Conservation (phyloP, 345 rosid species). For the thale cress (Arabidopsis thaliana) region DNA sequence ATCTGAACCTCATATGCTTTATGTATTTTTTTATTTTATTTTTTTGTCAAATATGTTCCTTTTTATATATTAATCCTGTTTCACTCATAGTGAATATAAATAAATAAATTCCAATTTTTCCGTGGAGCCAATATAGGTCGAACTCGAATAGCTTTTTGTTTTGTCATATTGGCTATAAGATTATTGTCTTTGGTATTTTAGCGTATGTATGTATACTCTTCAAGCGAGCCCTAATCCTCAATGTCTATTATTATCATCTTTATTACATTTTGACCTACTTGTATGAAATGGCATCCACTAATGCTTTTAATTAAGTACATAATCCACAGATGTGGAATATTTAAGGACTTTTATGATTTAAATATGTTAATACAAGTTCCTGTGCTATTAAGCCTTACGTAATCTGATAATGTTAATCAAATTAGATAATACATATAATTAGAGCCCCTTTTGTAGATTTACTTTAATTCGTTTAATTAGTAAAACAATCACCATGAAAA, state of each 20-base stretch:
- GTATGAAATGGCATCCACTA: not conserved
- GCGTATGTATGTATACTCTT: slow-evolving; percentile 2
- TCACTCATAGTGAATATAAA: not conserved
- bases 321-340: not conserved
- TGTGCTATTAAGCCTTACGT: not conserved
- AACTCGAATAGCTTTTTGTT: slow-evolving; percentile 27
- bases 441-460: not conserved
- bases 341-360: slow-evolving; percentile 17
- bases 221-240: slow-evolving; percentile 28
- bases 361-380: not conserved
- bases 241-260: not conserved
- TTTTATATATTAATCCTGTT: slow-evolving; percentile 2
- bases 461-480: not conserved
- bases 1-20: slow-evolving; percentile 42
- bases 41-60: slow-evolving; percentile 18
- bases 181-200: slow-evolving; percentile 7
- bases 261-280: not conserved
- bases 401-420: not conserved
- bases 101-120: slow-evolving; percentile 2
- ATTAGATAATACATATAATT: not conserved
- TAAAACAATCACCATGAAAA: not conserved
- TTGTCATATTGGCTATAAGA: slow-evolving; percentile 32
- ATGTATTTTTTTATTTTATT: not conserved
- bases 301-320: slow-evolving; percentile 3
- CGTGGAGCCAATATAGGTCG: slow-evolving; percentile 7